A percentile compares a stretch with the other conserved stretches of the same genome.
Conservation (phyloP, 495 filamentous ascomycete genomes). For the Glonium stellatum region DNA sequence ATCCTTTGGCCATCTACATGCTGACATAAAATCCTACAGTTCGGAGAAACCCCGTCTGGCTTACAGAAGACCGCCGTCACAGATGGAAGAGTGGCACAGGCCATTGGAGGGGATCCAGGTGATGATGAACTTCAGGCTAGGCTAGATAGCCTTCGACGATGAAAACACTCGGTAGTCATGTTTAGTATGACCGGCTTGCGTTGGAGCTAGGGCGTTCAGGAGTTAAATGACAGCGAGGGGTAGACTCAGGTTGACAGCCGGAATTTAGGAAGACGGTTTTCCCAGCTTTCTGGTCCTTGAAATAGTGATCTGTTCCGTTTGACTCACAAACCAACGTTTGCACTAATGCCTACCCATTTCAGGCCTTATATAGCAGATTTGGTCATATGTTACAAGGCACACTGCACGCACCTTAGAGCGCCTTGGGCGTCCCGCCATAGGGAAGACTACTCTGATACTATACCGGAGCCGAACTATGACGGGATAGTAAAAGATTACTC, state of each 20-base stretch:
- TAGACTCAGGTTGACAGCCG: background rate
- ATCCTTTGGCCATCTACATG: background rate
- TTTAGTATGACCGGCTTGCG: background rate
- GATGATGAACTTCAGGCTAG: conserved; percentile 45
- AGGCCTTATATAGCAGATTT: too few relatives aligned
- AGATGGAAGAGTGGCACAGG: conserved; percentile 40
- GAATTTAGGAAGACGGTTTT: too few relatives aligned
- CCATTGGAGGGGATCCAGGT: conserved; percentile 38
- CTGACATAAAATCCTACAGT: conserved; percentile 22
- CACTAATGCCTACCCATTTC: too few relatives aligned
- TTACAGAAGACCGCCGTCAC: conserved; percentile 36
- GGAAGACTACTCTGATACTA: too few relatives aligned
- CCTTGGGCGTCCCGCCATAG: too few relatives aligned
- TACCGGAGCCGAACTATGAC: too few relatives aligned
- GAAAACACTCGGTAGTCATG: background rate
- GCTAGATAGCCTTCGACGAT: conserved; percentile 38
- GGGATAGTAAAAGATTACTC: too few relatives aligned
- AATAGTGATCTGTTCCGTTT: too few relatives aligned
- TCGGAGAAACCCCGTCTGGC: conserved; percentile 41
- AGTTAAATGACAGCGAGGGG: background rate
- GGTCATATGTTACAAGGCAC: too few relatives aligned
- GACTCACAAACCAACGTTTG: too few relatives aligned
- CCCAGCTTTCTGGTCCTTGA: too few relatives aligned
- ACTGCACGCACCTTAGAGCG: too few relatives aligned
- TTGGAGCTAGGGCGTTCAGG: background rate